Evolutionary conservation across 2,329 filamentous ascomycete species (phyloP).

Genomic region (Blumeria graminis): DNA sequence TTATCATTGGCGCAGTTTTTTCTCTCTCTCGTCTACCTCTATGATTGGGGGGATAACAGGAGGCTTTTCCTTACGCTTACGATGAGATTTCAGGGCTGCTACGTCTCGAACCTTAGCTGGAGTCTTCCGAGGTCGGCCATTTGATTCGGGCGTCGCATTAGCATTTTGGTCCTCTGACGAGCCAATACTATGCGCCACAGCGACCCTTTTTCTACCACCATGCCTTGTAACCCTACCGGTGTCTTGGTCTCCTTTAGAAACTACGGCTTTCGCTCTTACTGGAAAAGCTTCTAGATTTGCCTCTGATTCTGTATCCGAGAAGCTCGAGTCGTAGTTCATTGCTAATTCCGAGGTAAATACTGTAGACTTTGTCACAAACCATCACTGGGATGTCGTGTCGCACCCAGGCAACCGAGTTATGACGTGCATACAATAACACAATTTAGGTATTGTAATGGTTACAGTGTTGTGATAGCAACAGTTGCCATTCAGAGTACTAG

Average conservation of each 20-base stretch:
- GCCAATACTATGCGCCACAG: background rate
- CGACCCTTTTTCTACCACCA: background rate
- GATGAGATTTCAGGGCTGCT: background rate
- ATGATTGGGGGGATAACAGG: background rate
- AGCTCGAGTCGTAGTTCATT: background rate
- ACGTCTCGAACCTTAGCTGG: background rate
- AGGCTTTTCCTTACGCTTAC: background rate
- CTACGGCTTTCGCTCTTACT: background rate
- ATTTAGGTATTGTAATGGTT: too few relatives aligned
- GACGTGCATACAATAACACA: too few relatives aligned
- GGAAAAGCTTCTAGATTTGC: background rate
- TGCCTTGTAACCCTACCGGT: background rate
- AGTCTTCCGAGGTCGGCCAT: background rate
- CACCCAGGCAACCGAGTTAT: too few relatives aligned
- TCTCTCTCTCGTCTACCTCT: background rate
- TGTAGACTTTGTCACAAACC: too few relatives aligned
- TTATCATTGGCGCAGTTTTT: background rate
- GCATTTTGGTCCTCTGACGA: background rate
- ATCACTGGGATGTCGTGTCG: too few relatives aligned
- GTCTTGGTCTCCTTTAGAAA: background rate
- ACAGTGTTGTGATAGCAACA: too few relatives aligned
- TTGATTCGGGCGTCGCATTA: background rate
- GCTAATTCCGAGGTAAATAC: background rate
- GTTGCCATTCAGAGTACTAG: too few relatives aligned
- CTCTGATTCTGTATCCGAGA: background rate